Percentiles rank a stretch among this genome's conserved stretches.
These are phyloP conservation scores for Trichoderma harzianum DNA, from an alignment of 2,329 filamentous ascomycete species.

Conservation along the genomic window DNA sequence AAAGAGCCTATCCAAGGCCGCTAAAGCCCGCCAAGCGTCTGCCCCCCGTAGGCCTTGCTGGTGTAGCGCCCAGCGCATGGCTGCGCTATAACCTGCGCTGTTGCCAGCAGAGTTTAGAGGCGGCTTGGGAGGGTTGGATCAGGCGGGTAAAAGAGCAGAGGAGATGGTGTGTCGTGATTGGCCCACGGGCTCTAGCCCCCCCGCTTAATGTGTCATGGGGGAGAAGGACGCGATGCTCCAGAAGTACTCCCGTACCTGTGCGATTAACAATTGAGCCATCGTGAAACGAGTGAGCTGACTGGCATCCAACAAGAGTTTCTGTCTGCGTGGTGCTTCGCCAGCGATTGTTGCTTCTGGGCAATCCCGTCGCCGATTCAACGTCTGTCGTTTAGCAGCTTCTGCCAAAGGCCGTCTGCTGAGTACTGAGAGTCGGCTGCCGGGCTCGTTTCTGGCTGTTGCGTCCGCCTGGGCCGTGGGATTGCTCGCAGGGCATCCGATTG, in stretches of 20 bases:
- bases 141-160: conserved; percentile 20
- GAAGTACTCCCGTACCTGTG: conserved; percentile 10
- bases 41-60: not conserved
- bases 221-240: conserved; percentile 28
- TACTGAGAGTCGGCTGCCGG: not conserved
- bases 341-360: conserved; percentile 12
- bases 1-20: not conserved
- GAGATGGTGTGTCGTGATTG: conserved; percentile 31
- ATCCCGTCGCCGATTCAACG: not conserved
- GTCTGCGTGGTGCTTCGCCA: conserved; percentile 13
- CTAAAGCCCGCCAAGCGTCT: conserved; percentile 5
- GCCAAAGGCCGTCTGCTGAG: not conserved
- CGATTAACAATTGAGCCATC: conserved; percentile 20
- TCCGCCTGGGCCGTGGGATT: conserved; percentile 21
- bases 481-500: conserved; percentile 7
- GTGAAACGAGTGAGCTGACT: conserved; percentile 18
- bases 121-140: conserved; percentile 15
- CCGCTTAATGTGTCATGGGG: conserved; percentile 41
- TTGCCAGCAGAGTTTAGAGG: conserved; percentile 13
- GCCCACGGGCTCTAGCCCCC: conserved; percentile 26
- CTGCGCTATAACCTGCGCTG: conserved; percentile 2
- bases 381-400: not conserved
- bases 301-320: not conserved
- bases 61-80: conserved; percentile 2
- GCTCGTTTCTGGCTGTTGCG: conserved; percentile 7